phyloP scores from a whole-genome alignment of 2,329 filamentous ascomycete genomes.

The Metarhizium anisopliae region DNA sequence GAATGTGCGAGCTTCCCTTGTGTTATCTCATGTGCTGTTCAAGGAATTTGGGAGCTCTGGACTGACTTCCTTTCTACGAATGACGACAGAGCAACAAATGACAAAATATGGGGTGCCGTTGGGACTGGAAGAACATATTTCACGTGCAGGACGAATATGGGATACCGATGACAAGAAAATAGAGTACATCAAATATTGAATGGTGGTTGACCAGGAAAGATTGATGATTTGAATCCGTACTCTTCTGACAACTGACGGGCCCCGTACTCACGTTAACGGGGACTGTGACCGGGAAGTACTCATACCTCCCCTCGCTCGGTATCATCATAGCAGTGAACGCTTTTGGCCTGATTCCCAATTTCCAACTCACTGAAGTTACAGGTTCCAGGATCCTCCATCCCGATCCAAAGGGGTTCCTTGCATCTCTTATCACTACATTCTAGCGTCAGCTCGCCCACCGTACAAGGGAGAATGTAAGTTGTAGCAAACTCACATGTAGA shows the following conservation, averaged over 20 bases:
- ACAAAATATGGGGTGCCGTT: slow-evolving; percentile 17
- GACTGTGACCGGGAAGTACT: background rate
- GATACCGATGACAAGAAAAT: slow-evolving; percentile 2
- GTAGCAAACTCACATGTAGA: background rate
- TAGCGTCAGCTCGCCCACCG: background rate
- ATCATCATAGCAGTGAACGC: slow-evolving; percentile 5
- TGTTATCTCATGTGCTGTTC: slow-evolving; percentile 18
- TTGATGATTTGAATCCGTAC: background rate
- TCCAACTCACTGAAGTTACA: slow-evolving; percentile 1
- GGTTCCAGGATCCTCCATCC: slow-evolving; percentile 3
- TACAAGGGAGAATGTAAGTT: background rate
- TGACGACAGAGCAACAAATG: slow-evolving; percentile 17
- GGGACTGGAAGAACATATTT: slow-evolving; percentile 16
- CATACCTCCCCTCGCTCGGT: background rate
- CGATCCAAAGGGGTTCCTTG: slow-evolving; percentile 4
- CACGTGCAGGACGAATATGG: slow-evolving; percentile 5
- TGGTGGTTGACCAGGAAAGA: background rate
- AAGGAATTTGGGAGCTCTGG: slow-evolving; percentile 17
- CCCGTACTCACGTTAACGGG: background rate
- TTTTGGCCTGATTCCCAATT: slow-evolving; percentile 1
- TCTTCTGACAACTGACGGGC: too few relatives aligned
- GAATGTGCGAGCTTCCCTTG: slow-evolving; percentile 27
- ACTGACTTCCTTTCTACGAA: slow-evolving; percentile 21
- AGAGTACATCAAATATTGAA: background rate
- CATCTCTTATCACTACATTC: slow-evolving; percentile 2